phyloP scores from a whole-genome alignment of 2,329 filamentous ascomycete genomes.

The Aspergillus neotritici region DNA sequence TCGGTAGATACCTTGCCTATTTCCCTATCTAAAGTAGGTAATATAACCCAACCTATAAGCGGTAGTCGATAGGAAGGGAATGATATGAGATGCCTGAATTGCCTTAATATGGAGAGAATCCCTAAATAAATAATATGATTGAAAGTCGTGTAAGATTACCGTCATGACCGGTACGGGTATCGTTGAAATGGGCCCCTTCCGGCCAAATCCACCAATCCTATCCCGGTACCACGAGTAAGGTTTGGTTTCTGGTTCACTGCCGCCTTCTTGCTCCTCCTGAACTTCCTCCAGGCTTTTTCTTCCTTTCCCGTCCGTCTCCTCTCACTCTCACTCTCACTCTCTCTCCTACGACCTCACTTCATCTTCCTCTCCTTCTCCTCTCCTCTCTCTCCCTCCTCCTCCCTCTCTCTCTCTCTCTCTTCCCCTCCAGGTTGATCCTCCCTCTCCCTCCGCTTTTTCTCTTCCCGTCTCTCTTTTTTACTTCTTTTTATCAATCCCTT shows the following conservation, averaged over 20 bases:
- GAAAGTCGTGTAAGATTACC: too few relatives aligned
- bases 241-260: background rate
- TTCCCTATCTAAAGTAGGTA: too few relatives aligned
- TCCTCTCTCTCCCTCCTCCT: slow-evolving; percentile 5
- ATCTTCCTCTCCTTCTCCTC: slow-evolving; percentile 10
- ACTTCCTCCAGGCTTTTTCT: slow-evolving; percentile 10
- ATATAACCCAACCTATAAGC: too few relatives aligned
- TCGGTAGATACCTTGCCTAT: too few relatives aligned
- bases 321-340: slow-evolving; percentile 11
- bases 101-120: too few relatives aligned
- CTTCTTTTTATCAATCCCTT: background rate
- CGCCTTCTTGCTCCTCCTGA: slow-evolving; percentile 10
- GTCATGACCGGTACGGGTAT: too few relatives aligned
- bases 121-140: too few relatives aligned
- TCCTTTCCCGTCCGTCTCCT: slow-evolving; percentile 10
- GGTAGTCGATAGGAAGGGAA: too few relatives aligned
- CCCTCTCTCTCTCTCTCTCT: slow-evolving; percentile 9
- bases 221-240: too few relatives aligned
- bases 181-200: too few relatives aligned
- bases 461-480: slow-evolving; percentile 7
- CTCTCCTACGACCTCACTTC: slow-evolving; percentile 16
- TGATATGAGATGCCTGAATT: too few relatives aligned
- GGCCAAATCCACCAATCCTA: too few relatives aligned
- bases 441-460: slow-evolving; percentile 8
- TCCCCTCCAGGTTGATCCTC: slow-evolving; percentile 12